phyloP scores from a whole-genome alignment of 2,329 filamentous ascomycete species.

The Fusarium sp. region DNA sequence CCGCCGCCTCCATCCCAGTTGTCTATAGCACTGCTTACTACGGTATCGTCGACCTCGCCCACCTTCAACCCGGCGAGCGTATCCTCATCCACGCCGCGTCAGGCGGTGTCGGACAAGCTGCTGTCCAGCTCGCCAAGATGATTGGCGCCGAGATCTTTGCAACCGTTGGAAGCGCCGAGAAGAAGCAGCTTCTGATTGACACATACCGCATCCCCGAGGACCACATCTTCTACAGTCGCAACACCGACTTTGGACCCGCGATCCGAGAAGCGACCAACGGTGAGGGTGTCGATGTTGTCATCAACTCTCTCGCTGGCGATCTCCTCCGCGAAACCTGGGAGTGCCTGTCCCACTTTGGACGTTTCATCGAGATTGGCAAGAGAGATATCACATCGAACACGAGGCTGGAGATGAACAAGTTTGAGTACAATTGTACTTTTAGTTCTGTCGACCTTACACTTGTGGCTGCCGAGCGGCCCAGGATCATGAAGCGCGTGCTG shows the following conservation, averaged over 20 bases:
- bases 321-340: neutral
- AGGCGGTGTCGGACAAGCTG: conserved; percentile 44
- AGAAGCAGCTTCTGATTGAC: conserved; percentile 42
- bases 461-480: neutral
- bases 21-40: conserved; percentile 35
- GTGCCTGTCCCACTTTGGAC: neutral
- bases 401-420: neutral
- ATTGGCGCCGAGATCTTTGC: conserved; percentile 44
- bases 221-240: conserved; percentile 46
- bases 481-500: neutral
- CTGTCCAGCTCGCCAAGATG: conserved; percentile 42
- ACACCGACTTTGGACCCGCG: conserved; percentile 41
- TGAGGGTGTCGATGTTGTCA: neutral
- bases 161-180: conserved; percentile 46
- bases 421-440: neutral
- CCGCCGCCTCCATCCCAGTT: conserved; percentile 23
- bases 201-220: conserved; percentile 42
- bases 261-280: conserved; percentile 21
- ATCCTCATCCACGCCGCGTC: conserved; percentile 46
- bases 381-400: neutral
- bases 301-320: neutral
- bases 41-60: conserved; percentile 26
- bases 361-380: neutral
- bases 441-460: neutral
- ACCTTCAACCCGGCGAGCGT: conserved; percentile 31